Conservation (phyloP, 495 filamentous ascomycete genomes). For the Cladorrhinum samala region DNA sequence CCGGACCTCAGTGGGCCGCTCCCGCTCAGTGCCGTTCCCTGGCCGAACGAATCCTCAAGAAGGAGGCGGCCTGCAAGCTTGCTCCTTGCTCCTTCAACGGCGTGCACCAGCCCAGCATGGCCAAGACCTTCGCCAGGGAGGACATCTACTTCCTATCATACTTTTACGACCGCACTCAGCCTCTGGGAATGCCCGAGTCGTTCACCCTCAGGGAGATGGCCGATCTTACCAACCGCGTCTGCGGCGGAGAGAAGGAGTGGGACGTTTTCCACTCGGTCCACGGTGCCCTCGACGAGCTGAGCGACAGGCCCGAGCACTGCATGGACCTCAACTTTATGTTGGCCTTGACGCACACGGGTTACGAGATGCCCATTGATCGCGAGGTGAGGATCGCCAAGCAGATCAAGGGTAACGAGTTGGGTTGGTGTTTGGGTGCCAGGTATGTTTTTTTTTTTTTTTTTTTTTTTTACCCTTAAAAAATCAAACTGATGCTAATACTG, state of each 20-base stretch:
- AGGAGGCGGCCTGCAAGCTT: slow-evolving; percentile 74
- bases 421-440: slow-evolving; percentile 97
- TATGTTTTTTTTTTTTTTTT: slow-evolving; percentile 36
- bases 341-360: slow-evolving; percentile 85
- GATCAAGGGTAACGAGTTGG: slow-evolving; percentile 93
- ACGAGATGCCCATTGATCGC: slow-evolving; percentile 93
- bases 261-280: slow-evolving; percentile 66
- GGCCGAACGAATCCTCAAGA: slow-evolving; percentile 84
- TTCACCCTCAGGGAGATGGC: slow-evolving; percentile 86
- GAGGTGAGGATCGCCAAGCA: slow-evolving; percentile 98
- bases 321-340: slow-evolving; percentile 95
- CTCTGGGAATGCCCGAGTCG: slow-evolving; percentile 90
- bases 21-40: slow-evolving; percentile 83
- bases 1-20: slow-evolving; percentile 67
- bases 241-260: slow-evolving; percentile 72
- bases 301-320: slow-evolving; percentile 79
- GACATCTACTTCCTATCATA: slow-evolving; percentile 96
- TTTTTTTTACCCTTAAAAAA: neutral
- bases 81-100: slow-evolving; percentile 96
- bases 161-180: slow-evolving; percentile 89
- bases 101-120: slow-evolving; percentile 86
- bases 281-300: slow-evolving; percentile 67
- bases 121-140: slow-evolving; percentile 85
- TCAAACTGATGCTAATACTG: slow-evolving; percentile 36
- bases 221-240: slow-evolving; percentile 77